phyloP scores from a whole-genome alignment of 768 basidiomycete genomes.

The Serendipita sp. region DNA sequence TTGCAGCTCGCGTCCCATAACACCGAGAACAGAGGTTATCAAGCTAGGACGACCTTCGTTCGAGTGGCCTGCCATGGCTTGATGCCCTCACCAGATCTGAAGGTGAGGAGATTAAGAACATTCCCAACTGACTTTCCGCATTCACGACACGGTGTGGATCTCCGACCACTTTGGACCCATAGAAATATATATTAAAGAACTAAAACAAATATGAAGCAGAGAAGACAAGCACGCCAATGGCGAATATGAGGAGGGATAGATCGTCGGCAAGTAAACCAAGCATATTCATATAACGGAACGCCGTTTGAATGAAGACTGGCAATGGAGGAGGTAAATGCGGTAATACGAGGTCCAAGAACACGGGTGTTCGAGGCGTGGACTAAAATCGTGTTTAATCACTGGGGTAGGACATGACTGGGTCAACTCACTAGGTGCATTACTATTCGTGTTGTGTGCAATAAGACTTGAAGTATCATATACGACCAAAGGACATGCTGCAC shows the following conservation, averaged over 20 bases:
- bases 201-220: slow-evolving; percentile 25
- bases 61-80: not conserved
- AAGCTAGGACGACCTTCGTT: not conserved
- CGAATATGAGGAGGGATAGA: slow-evolving; percentile 51
- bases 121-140: not conserved
- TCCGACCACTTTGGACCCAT: not conserved
- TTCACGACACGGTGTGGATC: not conserved
- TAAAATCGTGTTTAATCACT: slow-evolving; percentile 15
- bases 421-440: slow-evolving; percentile 48
- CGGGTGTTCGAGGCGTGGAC: slow-evolving; percentile 44
- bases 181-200: not conserved
- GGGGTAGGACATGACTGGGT: not conserved
- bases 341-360: slow-evolving; percentile 39
- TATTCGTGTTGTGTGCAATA: slow-evolving; percentile 54
- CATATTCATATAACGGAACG: slow-evolving; percentile 53
- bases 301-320: slow-evolving; percentile 42
- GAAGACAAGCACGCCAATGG: slow-evolving; percentile 46
- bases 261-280: slow-evolving; percentile 53
- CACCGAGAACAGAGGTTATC: not conserved
- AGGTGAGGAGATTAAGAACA: not conserved
- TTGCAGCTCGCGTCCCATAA: slow-evolving; percentile 1
- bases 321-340: slow-evolving; percentile 51
- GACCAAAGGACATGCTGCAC: slow-evolving; percentile 68
- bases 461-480: slow-evolving; percentile 54
- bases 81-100: not conserved